Percentiles rank a stretch among this genome's conserved stretches.
phyloP scores from a whole-genome alignment of 306 rosid genomes.

The Fragaria ananassa region DNA sequence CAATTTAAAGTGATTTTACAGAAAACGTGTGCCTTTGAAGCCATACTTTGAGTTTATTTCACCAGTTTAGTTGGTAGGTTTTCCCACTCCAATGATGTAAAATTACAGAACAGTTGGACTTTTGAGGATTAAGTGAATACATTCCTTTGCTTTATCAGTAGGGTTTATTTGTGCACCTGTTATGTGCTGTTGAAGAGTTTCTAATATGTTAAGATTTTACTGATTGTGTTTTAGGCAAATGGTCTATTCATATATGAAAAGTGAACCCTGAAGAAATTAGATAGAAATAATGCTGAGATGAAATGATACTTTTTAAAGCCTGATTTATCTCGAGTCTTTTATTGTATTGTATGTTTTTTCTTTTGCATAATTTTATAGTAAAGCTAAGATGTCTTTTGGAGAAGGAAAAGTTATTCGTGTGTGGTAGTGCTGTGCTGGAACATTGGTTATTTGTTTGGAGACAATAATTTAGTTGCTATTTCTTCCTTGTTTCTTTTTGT shows the following conservation, averaged over 20 bases:
- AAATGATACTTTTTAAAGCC: background rate
- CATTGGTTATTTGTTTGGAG: background rate
- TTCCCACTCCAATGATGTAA: background rate
- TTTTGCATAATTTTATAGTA: background rate
- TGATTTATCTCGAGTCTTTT: background rate
- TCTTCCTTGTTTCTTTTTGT: conserved; percentile 1
- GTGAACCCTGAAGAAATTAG: background rate
- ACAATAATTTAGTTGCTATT: background rate
- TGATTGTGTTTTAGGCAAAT: background rate
- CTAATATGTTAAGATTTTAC: background rate
- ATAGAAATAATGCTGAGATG: background rate
- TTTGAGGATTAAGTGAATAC: background rate
- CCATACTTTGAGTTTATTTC: background rate
- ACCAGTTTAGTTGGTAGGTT: background rate
- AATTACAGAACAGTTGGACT: background rate
- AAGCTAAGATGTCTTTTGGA: background rate
- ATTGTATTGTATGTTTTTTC: background rate
- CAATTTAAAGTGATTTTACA: background rate
- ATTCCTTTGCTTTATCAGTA: background rate
- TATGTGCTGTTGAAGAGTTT: background rate
- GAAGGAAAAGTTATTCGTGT: background rate
- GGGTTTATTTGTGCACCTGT: background rate
- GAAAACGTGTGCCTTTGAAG: background rate
- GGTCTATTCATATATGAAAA: background rate
- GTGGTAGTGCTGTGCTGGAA: background rate